Evolutionary conservation across 1,284 basidiomycete genomes (phyloP).

Genomic region (Sanguinoderma infundibulare): DNA sequence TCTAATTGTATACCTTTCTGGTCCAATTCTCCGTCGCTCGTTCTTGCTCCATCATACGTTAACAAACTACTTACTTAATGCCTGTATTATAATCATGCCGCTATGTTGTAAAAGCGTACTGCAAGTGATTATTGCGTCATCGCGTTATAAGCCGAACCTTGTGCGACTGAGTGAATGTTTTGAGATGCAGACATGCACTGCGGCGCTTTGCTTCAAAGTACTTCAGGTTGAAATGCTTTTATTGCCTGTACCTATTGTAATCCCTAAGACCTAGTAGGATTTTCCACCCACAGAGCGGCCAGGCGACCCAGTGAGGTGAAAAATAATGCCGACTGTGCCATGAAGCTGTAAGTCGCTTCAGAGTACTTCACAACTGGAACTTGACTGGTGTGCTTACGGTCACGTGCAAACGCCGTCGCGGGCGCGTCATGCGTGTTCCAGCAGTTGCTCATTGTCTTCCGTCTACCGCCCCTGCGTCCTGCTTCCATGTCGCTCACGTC

Average conservation of each 20-base stretch:
- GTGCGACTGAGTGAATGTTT: not conserved
- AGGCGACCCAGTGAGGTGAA: too few species aligned
- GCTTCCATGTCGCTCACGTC: slow-evolving; percentile 7
- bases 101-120: too few species aligned
- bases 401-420: slow-evolving; percentile 12
- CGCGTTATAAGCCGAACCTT: not conserved
- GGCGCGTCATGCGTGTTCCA: slow-evolving; percentile 15
- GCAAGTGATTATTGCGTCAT: too few species aligned
- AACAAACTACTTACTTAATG: not conserved
- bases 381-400: slow-evolving; percentile 10
- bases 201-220: too few species aligned
- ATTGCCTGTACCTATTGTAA: too few species aligned
- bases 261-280: too few species aligned
- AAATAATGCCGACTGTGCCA: too few species aligned
- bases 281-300: too few species aligned
- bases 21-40: not conserved
- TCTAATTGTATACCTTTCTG: not conserved
- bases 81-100: too few species aligned
- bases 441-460: slow-evolving; percentile 2
- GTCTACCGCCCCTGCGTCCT: slow-evolving; percentile 3
- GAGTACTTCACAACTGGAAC: too few species aligned
- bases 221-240: too few species aligned
- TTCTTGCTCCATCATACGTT: not conserved
- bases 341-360: too few species aligned
- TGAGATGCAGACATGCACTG: not conserved